A percentile compares a stretch with the other conserved stretches of the same genome.
Conservation (phyloP, 2,329 filamentous ascomycete genomes). For the Didymella arachidicola region DNA sequence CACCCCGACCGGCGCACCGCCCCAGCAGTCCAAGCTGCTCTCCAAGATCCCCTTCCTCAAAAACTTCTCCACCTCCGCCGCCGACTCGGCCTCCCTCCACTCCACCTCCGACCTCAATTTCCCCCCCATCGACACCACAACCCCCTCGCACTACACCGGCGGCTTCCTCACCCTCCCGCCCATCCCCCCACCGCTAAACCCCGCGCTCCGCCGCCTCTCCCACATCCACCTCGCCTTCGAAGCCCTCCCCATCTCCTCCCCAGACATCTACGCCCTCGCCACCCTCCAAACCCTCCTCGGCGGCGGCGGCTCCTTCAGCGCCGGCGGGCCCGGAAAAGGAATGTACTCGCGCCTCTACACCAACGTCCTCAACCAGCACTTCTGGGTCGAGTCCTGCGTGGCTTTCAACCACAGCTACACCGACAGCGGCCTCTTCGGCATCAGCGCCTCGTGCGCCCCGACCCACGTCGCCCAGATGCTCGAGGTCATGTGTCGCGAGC, state of each 20-base stretch:
- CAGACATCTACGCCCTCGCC: constrained; percentile 95
- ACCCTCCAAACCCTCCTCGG: constrained; percentile 95
- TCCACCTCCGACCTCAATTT: constrained; percentile 58
- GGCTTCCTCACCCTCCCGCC: constrained; percentile 87
- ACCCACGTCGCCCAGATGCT: constrained; percentile 82
- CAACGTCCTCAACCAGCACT: constrained; percentile 96
- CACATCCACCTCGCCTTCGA: constrained; percentile 97
- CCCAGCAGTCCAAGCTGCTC: constrained; percentile 70
- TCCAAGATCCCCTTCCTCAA: constrained; percentile 91
- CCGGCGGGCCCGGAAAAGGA: constrained; percentile 95
- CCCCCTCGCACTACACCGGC: constrained; percentile 85
- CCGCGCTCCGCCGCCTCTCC: constrained; percentile 79
- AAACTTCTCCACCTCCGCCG: constrained; percentile 79
- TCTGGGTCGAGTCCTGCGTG: constrained; percentile 95
- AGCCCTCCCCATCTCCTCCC: constrained; percentile 85
- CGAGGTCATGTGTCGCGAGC: constrained; percentile 92
- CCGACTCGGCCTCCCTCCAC: constrained; percentile 63
- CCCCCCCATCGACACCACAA: constrained; percentile 64
- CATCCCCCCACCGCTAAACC: constrained; percentile 78
- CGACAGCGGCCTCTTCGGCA: constrained; percentile 93
- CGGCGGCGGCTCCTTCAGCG: constrained; percentile 94
- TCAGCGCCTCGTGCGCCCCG: constrained; percentile 84
- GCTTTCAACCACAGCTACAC: constrained; percentile 98
- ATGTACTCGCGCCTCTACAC: constrained; percentile 99
- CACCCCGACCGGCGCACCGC: constrained; percentile 49